These are phyloP conservation scores for Diaporthe humulicola DNA, from an alignment of 2,329 filamentous ascomycete genomes.

Conservation along the genomic window DNA sequence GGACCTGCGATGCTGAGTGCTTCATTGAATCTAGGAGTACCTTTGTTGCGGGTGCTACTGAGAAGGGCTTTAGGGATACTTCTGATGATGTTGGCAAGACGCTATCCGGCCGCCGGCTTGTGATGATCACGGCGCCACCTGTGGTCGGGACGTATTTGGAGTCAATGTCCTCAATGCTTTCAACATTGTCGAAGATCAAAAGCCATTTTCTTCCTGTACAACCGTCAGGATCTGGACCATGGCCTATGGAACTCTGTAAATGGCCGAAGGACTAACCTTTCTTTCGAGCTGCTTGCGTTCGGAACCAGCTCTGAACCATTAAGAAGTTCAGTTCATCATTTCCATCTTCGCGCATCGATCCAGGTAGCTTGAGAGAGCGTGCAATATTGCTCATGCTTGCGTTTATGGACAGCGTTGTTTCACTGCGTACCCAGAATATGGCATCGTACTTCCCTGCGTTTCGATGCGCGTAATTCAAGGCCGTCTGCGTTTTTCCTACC, in stretches of 20 bases:
- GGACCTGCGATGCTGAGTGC: not conserved
- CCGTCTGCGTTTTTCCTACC: not conserved
- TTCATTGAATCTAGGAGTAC: not conserved
- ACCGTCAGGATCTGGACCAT: not conserved
- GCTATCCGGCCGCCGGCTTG: not conserved
- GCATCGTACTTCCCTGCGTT: not conserved
- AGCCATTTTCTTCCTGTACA: not conserved
- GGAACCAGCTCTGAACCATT: not conserved
- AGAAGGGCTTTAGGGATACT: not conserved
- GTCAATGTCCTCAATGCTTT: not conserved
- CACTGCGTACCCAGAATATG: not conserved
- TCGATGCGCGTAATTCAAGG: not conserved
- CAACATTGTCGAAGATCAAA: not conserved
- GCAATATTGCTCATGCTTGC: not conserved
- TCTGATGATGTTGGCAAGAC: not conserved
- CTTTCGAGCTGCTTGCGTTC: not conserved
- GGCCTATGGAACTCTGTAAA: fast-evolving
- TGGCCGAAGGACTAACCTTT: not conserved
- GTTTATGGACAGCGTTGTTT: not conserved
- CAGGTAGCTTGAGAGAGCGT: not conserved
- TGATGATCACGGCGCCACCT: not conserved
- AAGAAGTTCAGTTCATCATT: not conserved
- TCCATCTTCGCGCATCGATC: not conserved
- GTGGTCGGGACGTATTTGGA: not conserved
- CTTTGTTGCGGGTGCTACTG: not conserved